phyloP scores from a whole-genome alignment of 1,284 basidiomycete genomes.

The Marasmius sp. region DNA sequence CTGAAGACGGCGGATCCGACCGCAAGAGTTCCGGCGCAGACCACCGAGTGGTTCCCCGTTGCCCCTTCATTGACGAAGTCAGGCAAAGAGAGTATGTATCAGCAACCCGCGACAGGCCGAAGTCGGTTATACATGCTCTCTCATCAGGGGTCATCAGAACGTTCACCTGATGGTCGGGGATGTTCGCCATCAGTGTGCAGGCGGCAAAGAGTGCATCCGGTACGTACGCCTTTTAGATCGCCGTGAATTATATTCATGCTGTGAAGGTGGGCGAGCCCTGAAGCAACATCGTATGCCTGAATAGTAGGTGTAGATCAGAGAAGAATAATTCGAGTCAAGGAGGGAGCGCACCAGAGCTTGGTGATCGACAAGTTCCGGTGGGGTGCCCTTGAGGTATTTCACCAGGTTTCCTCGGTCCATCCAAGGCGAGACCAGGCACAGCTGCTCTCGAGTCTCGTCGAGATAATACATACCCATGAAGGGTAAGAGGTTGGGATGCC shows the following conservation, averaged over 20 bases:
- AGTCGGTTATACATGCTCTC: constrained; percentile 33
- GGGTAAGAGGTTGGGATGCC: not conserved
- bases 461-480: not conserved
- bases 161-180: not conserved
- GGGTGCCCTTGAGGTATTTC: constrained; percentile 20
- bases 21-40: constrained; percentile 25
- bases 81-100: constrained; percentile 8
- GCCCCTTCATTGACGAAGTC: not conserved
- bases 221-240: constrained; percentile 37
- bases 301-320: not conserved
- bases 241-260: constrained; percentile 32
- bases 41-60: constrained; percentile 20
- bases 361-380: constrained; percentile 17
- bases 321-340: not conserved
- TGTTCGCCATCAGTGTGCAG: not conserved
- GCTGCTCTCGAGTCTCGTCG: not conserved
- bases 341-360: constrained; percentile 20
- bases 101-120: constrained; percentile 28
- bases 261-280: constrained; percentile 35
- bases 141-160: constrained; percentile 24
- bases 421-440: constrained; percentile 24
- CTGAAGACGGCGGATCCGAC: no score
- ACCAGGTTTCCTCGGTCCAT: constrained; percentile 34
- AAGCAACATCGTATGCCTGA: constrained; percentile 27
- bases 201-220: not conserved